A percentile compares a stretch with the other conserved stretches of the same genome.
Conservation (phyloP, 805 yeast genomes). For the Candida ficus region DNA sequence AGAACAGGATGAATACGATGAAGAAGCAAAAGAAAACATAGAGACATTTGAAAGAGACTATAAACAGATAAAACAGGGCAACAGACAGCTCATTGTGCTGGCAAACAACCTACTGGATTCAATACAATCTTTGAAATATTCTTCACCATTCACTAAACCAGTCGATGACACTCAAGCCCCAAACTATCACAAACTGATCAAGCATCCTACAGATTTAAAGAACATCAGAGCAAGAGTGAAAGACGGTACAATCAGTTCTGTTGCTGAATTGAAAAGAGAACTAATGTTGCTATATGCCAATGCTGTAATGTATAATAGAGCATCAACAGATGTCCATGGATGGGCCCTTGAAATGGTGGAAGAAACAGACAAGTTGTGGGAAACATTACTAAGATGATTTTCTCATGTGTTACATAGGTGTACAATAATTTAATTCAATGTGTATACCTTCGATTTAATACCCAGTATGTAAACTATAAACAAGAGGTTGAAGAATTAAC, state of each 20-base stretch:
- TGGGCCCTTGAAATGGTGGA: slow-evolving; percentile 68
- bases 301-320: slow-evolving; percentile 75
- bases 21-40: slow-evolving; percentile 1
- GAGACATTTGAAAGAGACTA: neutral
- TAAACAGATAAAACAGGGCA: neutral
- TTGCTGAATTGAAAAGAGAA: slow-evolving; percentile 57
- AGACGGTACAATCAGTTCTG: slow-evolving; percentile 46
- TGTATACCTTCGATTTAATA: no score
- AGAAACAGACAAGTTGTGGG: slow-evolving; percentile 53
- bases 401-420: no score
- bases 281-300: slow-evolving; percentile 76
- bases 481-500: no score
- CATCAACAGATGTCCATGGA: slow-evolving; percentile 52
- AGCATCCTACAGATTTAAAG: slow-evolving; percentile 64
- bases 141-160: slow-evolving; percentile 69
- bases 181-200: slow-evolving; percentile 55
- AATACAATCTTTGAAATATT: slow-evolving; percentile 64
- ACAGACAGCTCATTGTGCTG: slow-evolving; percentile 53
- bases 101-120: slow-evolving; percentile 59
- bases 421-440: no score
- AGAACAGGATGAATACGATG: slow-evolving; percentile 8
- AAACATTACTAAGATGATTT: no score
- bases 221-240: slow-evolving; percentile 54
- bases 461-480: no score
- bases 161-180: slow-evolving; percentile 67